These are phyloP conservation scores for Kodamaea kakaduensis DNA, from an alignment of 805 yeast genomes.

Conservation along the genomic window DNA sequence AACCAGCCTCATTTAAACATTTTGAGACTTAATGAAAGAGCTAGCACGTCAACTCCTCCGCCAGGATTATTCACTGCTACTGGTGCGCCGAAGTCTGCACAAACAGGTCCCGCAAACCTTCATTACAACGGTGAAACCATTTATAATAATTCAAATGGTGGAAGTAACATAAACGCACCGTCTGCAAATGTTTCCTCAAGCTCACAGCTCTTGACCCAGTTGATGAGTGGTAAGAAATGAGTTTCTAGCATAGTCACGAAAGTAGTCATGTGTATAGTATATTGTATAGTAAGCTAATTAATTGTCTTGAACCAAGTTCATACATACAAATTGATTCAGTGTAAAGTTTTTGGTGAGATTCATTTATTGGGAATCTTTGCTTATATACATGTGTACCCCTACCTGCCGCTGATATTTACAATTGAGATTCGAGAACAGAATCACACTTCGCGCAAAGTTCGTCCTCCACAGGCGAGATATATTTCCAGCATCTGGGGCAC, in stretches of 20 bases:
- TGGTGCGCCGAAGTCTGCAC: conserved; percentile 12
- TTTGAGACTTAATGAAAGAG: conserved; percentile 30
- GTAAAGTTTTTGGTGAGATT: too few species aligned
- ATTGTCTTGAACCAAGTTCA: too few species aligned
- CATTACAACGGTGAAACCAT: conserved; percentile 8
- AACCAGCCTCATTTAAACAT: conserved; percentile 24
- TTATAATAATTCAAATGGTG: conserved; percentile 10
- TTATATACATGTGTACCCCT: too few species aligned
- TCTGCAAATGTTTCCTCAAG: conserved; percentile 47
- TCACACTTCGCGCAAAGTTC: conserved; percentile 66
- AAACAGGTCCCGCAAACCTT: conserved; percentile 5
- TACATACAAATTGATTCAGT: too few species aligned
- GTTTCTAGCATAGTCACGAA: conserved; percentile 4
- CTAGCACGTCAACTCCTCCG: conserved; percentile 55
- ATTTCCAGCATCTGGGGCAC: conserved; percentile 96
- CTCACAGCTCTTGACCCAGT: conserved; percentile 76
- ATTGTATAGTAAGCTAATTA: conserved; percentile 3
- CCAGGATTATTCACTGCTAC: conserved; percentile 56
- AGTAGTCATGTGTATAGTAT: neutral
- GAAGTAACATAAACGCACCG: conserved; percentile 14
- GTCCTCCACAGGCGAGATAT: conserved; percentile 47
- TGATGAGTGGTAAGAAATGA: conserved; percentile 72
- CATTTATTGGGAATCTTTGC: too few species aligned
- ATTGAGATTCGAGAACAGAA: conserved; percentile 31
- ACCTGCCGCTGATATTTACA: conserved; percentile 23